Evolutionary conservation across 768 basidiomycete species (phyloP), one percentile per base, ranked within the genome.

Genomic region (Leccinum sublutescens): DNA sequence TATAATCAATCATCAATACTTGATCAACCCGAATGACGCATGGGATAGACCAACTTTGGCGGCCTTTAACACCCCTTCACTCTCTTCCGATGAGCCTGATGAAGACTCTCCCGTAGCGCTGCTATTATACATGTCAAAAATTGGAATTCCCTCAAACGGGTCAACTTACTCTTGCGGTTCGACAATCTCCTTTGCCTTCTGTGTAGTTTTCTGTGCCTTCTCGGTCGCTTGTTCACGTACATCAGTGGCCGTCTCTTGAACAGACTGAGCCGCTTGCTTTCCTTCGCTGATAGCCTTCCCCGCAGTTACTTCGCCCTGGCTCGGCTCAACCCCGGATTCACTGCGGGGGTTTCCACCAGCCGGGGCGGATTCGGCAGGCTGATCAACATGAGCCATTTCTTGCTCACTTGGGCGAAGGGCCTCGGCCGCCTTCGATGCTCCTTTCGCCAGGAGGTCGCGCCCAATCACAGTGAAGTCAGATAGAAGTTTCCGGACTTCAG

Each of bases 401-500:
- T 90, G 86, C 21, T 85, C 71, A 52, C 75, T 66, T 0, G 96
- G 96, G 3, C 23, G 85, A 33, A 94, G 77, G 54, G 71, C 73
- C 33, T 84, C 82, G 7, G 91, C 90, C 12, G 83, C 87, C 68
- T 93, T 89, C 64, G 79, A 72, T 0, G 90, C 87, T 19, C 82
- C 83, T 40, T 83, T 87, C 4, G 91, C 85, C 61, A 96, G 85
- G 55, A 97, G 79, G 71, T 96, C 93, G 45, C 93, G 87, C 0
- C 91, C 90, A 52, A 93, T 85, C 58, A 87, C 71, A 10, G 84
- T 82, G 62, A 90, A 86, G 73, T 94, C 92, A 2, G 85, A 82
- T 54, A 95, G 75, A 29, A 97, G 85, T 72, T 97, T 96, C 67
- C 94, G 88, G 31, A 91, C 88, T 76, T 96, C 91, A 0, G 91